phyloP scores from a whole-genome alignment of 1,284 basidiomycete genomes.

The Heterobasidion annosum region DNA sequence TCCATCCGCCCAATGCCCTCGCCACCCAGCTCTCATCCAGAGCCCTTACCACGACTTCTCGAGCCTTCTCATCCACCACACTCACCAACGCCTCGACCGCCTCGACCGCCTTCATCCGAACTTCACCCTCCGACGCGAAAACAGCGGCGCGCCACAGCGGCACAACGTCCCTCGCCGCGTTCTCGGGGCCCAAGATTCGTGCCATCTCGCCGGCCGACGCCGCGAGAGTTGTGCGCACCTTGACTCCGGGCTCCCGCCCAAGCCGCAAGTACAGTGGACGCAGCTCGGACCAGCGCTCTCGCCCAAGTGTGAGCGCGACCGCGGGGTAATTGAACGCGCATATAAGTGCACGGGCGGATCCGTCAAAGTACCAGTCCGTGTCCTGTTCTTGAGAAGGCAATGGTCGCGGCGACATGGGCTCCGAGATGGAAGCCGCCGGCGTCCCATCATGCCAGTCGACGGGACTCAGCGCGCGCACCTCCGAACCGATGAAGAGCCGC shows the following conservation, averaged over 20 bases:
- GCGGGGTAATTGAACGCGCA: conserved; percentile 96
- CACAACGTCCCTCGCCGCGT: conserved; percentile 66
- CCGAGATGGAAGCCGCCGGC: neutral
- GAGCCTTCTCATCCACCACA: conserved; percentile 42
- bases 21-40: conserved; percentile 28
- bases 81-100: conserved; percentile 51
- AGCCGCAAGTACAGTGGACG: conserved; percentile 64
- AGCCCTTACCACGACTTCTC: conserved; percentile 60
- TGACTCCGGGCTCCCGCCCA: conserved; percentile 44
- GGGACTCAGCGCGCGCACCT: conserved; percentile 12
- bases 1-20: conserved; percentile 14
- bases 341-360: conserved; percentile 74
- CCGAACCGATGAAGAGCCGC: conserved; percentile 43
- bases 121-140: conserved; percentile 54
- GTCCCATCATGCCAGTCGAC: conserved; percentile 9
- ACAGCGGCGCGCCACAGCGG: conserved; percentile 64
- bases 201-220: conserved; percentile 89
- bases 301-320: conserved; percentile 79
- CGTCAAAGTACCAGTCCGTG: conserved; percentile 23
- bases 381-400: neutral
- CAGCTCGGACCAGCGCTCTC: conserved; percentile 70
- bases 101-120: conserved; percentile 64
- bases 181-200: conserved; percentile 70
- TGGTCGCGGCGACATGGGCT: conserved; percentile 9
- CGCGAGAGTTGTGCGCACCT: conserved; percentile 73